These are phyloP conservation scores for Akanthomyces dipterigenus DNA, from an alignment of 2,329 filamentous ascomycete genomes.

Conservation along the genomic window DNA sequence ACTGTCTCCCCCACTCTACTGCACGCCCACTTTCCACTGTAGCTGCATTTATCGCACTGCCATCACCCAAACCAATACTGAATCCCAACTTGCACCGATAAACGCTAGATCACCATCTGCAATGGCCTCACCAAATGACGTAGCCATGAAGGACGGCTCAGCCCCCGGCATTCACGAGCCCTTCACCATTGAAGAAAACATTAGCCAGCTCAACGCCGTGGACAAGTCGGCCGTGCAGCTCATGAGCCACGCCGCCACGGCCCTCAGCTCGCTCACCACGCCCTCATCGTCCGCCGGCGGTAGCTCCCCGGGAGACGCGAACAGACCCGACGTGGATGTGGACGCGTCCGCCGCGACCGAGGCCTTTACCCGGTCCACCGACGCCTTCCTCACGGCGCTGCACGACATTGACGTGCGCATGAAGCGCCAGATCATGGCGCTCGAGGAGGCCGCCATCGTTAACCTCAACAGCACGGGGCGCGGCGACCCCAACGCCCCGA, in stretches of 20 bases:
- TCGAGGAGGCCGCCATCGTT: constrained; percentile 77
- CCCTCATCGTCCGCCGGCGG: constrained; percentile 15
- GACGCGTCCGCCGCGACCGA: constrained; percentile 45
- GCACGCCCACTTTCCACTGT: no score
- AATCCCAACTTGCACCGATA: not conserved
- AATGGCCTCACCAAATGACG: constrained; percentile 28
- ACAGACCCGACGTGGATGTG: constrained; percentile 22
- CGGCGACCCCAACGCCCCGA: constrained; percentile 27
- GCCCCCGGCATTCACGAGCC: constrained; percentile 32
- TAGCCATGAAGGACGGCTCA: constrained; percentile 23
- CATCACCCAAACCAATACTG: not conserved
- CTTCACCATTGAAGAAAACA: constrained; percentile 71
- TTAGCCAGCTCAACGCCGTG: constrained; percentile 72
- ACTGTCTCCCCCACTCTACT: not conserved
- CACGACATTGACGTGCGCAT: constrained; percentile 69
- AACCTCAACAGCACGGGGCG: constrained; percentile 33
- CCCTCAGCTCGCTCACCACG: constrained; percentile 39
- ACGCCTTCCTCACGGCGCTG: constrained; percentile 64
- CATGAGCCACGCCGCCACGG: constrained; percentile 38
- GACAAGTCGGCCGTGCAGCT: constrained; percentile 50
- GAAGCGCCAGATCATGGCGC: constrained; percentile 58
- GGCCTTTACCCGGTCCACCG: constrained; percentile 52
- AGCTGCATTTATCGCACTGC: no score
- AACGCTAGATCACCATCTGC: not conserved
- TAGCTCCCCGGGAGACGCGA: constrained; percentile 12